phyloP scores from a whole-genome alignment of 164 flowering plant species.

The Euptelea pleiosperma region DNA sequence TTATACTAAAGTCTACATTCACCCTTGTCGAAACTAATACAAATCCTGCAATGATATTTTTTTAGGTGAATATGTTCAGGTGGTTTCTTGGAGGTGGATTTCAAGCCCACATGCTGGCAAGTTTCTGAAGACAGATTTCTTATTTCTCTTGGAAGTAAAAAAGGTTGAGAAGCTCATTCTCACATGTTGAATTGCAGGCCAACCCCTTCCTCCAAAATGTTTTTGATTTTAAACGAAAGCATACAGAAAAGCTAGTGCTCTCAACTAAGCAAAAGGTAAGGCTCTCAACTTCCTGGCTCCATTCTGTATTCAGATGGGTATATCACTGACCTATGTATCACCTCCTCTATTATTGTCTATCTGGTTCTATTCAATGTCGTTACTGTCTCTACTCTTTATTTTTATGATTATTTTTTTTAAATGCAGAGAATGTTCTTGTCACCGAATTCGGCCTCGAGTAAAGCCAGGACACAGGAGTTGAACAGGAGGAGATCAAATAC shows the following conservation, averaged over 20 bases:
- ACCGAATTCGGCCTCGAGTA: conserved; percentile 6
- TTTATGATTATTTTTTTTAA: too few species aligned
- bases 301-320: too few species aligned
- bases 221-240: conserved; percentile 7
- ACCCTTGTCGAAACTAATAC: too few species aligned
- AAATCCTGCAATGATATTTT: background rate
- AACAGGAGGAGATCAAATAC: conserved; percentile 7
- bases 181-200: background rate
- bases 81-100: conserved; percentile 11
- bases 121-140: too few species aligned
- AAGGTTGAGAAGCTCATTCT: background rate
- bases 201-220: conserved; percentile 9
- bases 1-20: background rate
- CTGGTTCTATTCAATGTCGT: background rate
- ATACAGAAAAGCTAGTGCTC: background rate
- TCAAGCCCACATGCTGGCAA: conserved; percentile 13
- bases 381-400: background rate
- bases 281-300: too few species aligned
- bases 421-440: conserved; percentile 9
- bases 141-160: too few species aligned
- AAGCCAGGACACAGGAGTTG: conserved; percentile 12
- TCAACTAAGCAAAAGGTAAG: conserved; percentile 10
- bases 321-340: too few species aligned
- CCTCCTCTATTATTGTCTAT: too few species aligned
- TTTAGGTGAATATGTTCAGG: conserved; percentile 9